A percentile compares a stretch with the other conserved stretches of the same genome.
Evolutionary conservation across 768 basidiomycete species (phyloP).

Genomic region (Rhodotorula paludigena): DNA sequence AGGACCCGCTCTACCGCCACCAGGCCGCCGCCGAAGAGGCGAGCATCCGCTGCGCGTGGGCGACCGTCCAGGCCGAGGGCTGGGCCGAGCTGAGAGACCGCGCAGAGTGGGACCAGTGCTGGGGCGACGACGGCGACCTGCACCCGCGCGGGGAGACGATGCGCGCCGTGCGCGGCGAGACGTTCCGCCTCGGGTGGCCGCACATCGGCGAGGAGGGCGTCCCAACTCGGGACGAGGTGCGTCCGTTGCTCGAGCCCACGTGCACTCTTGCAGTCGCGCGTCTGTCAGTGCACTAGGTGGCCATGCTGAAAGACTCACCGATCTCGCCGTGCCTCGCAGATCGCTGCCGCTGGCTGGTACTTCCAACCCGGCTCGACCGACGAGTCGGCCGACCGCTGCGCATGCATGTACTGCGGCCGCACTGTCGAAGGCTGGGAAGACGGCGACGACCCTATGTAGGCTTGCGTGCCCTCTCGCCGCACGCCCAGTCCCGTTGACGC

Average conservation of each 20-base stretch:
- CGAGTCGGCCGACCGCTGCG: constrained; percentile 9
- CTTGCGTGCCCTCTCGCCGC: not conserved
- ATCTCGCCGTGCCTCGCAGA: constrained; percentile 1
- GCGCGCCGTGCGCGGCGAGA: constrained; percentile 11
- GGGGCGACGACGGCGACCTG: constrained; percentile 11
- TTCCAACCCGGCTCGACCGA: constrained; percentile 5
- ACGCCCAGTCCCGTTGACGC: not conserved
- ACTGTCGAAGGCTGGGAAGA: constrained; percentile 21
- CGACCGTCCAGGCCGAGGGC: not conserved
- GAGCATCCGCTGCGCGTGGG: constrained; percentile 11
- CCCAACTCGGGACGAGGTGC: constrained; percentile 20
- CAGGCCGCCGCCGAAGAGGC: constrained; percentile 14
- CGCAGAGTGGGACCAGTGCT: constrained; percentile 4
- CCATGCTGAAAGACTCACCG: no score
- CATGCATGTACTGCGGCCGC: constrained; percentile 24
- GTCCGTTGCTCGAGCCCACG: not conserved
- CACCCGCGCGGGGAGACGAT: constrained; percentile 22
- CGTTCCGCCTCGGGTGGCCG: constrained; percentile 31
- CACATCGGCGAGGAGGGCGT: constrained; percentile 19
- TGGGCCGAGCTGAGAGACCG: constrained; percentile 14
- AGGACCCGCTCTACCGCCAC: constrained; percentile 17
- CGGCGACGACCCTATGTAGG: constrained; percentile 33
- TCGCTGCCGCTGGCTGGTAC: constrained; percentile 27
- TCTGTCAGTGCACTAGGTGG: not conserved
- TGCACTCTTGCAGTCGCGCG: not conserved